Conservation (phyloP, 2,329 filamentous ascomycete species). For the Mycosphaerella sp. region DNA sequence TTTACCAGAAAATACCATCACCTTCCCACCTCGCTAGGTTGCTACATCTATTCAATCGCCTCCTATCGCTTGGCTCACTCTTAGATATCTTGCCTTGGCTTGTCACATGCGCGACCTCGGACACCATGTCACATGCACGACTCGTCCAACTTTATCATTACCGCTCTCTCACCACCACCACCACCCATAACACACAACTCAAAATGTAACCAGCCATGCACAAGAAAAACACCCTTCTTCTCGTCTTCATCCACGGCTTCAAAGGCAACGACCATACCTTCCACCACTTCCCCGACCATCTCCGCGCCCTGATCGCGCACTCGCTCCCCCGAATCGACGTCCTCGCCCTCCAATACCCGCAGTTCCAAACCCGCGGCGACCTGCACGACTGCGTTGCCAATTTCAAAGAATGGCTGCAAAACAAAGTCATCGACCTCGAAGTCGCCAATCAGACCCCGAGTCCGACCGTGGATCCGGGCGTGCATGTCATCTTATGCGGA, state of each 20-base stretch:
- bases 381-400: constrained; percentile 61
- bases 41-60: too few species aligned
- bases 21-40: not conserved
- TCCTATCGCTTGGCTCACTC: too few species aligned
- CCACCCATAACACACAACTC: too few species aligned
- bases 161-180: not conserved
- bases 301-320: constrained; percentile 57
- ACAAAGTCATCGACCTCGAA: constrained; percentile 91
- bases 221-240: constrained; percentile 65
- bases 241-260: constrained; percentile 86
- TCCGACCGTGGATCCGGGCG: constrained; percentile 78
- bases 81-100: too few species aligned
- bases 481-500: constrained; percentile 73
- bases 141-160: too few species aligned
- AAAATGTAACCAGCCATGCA: not conserved
- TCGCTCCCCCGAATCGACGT: constrained; percentile 64
- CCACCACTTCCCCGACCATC: constrained; percentile 65
- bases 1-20: constrained; percentile 3
- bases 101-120: too few species aligned
- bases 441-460: constrained; percentile 72
- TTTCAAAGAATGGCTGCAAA: constrained; percentile 77
- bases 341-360: constrained; percentile 65
- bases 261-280: constrained; percentile 79
- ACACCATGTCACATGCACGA: too few species aligned
- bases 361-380: constrained; percentile 75